phyloP scores from a whole-genome alignment of 768 basidiomycete species.

The Heimioporus sp. region DNA sequence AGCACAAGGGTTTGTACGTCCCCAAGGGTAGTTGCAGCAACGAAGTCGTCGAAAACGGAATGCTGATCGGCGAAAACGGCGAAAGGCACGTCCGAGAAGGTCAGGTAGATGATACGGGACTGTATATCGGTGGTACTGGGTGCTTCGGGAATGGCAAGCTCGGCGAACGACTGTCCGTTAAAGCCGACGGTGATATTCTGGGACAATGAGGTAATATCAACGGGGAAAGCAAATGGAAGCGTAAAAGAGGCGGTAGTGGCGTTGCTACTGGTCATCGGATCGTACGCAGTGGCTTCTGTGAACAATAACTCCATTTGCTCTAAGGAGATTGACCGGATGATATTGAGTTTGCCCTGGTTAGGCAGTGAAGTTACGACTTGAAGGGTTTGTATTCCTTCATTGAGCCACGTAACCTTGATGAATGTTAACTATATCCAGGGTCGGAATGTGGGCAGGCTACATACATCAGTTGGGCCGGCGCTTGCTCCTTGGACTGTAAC shows the following conservation, averaged over 20 bases:
- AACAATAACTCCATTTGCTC: slow-evolving; percentile 61
- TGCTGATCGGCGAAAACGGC: slow-evolving; percentile 49
- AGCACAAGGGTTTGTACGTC: slow-evolving; percentile 45
- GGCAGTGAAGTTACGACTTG: slow-evolving; percentile 58
- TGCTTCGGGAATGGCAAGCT: slow-evolving; percentile 55
- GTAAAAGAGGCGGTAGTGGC: slow-evolving; percentile 62
- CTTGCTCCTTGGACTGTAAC: slow-evolving; percentile 58
- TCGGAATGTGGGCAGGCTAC: slow-evolving; percentile 8
- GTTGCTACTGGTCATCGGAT: slow-evolving; percentile 56
- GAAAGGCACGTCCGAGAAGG: slow-evolving; percentile 60
- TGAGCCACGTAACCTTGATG: slow-evolving; percentile 65
- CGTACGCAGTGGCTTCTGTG: slow-evolving; percentile 53
- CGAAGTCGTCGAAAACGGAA: slow-evolving; percentile 55
- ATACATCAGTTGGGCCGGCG: slow-evolving; percentile 56
- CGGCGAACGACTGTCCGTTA: slow-evolving; percentile 54
- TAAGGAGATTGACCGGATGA: slow-evolving; percentile 64
- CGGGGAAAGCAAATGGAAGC: slow-evolving; percentile 66
- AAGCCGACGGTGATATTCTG: slow-evolving; percentile 56
- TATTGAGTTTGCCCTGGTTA: slow-evolving; percentile 54
- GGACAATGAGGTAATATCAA: slow-evolving; percentile 61
- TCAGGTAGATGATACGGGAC: slow-evolving; percentile 54
- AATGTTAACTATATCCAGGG: slow-evolving; percentile 3
- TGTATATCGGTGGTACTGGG: slow-evolving; percentile 61
- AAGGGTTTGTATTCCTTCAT: slow-evolving; percentile 65
- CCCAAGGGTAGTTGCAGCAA: slow-evolving; percentile 58